These are phyloP conservation scores for Leccinum uliginosum DNA, from an alignment of 768 basidiomycete species.

Conservation along the genomic window DNA sequence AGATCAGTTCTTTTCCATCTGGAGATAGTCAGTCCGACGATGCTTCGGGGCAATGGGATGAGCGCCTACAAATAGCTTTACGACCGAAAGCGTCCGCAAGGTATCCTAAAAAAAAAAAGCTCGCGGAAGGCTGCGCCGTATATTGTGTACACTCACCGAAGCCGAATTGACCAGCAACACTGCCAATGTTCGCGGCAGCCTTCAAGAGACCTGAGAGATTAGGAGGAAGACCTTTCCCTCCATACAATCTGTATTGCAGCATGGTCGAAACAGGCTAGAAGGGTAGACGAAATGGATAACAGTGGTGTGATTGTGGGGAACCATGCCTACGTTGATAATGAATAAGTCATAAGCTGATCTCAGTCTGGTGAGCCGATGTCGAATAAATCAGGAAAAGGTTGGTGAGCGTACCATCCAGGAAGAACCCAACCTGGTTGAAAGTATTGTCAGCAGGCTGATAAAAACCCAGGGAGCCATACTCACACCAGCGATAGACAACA, in stretches of 20 bases:
- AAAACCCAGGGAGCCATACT: conserved; percentile 14
- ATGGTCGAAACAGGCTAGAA: conserved; percentile 60
- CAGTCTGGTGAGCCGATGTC: conserved; percentile 2
- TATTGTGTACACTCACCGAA: conserved; percentile 41
- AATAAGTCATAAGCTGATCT: conserved; percentile 64
- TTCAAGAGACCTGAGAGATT: conserved; percentile 61
- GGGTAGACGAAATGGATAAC: neutral
- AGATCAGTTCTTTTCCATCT: conserved; percentile 78
- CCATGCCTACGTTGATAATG: conserved; percentile 54
- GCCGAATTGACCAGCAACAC: conserved; percentile 63
- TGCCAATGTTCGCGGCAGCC: conserved; percentile 67
- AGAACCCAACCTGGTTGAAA: conserved; percentile 58
- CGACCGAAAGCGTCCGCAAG: conserved; percentile 64
- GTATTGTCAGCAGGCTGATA: neutral
- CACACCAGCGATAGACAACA: conserved; percentile 60
- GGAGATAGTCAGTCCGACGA: conserved; percentile 6
- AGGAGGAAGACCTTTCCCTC: conserved; percentile 44
- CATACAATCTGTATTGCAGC: conserved; percentile 62
- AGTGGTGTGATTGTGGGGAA: neutral
- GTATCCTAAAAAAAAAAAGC: conserved; percentile 42
- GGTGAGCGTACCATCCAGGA: conserved; percentile 54
- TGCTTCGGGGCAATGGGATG: neutral
- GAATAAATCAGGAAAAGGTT: neutral
- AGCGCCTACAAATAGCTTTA: conserved; percentile 54
- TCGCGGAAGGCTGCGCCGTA: neutral